Percentiles rank a stretch among this genome's conserved stretches.
Evolutionary conservation across 805 yeast species (phyloP).

Genomic region (Yarrowia sp.): DNA sequence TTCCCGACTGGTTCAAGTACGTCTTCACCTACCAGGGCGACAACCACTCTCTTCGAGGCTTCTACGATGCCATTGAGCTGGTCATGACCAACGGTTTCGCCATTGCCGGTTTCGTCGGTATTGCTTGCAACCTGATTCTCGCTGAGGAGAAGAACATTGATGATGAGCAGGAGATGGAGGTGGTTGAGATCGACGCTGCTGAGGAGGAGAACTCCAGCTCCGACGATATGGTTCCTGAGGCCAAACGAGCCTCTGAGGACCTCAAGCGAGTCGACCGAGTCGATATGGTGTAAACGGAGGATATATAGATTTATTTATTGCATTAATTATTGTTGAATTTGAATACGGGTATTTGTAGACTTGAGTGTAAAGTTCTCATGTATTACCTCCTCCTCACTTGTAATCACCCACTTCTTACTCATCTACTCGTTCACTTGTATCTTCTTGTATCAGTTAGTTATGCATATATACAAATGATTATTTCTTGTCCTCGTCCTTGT

Average conservation of each 20-base stretch:
- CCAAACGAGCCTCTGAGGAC: conserved; percentile 26
- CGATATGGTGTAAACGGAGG: not conserved
- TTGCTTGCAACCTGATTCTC: conserved; percentile 65
- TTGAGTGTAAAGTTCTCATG: too few relatives aligned
- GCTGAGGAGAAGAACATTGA: conserved; percentile 57
- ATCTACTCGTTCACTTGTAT: too few relatives aligned
- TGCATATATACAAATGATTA: conserved; percentile 29
- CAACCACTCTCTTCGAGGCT: conserved; percentile 64
- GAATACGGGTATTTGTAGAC: not conserved
- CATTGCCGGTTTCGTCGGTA: conserved; percentile 68
- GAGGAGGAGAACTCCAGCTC: conserved; percentile 21
- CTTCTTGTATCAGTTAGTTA: conserved; percentile 6
- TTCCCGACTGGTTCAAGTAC: conserved; percentile 66
- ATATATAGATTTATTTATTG: conserved; percentile 30
- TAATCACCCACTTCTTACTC: too few relatives aligned
- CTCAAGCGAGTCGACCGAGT: conserved; percentile 9
- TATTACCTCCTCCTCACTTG: too few relatives aligned
- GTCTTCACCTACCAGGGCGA: conserved; percentile 71
- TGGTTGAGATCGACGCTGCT: conserved; percentile 32
- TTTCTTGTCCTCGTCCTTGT: conserved; percentile 17
- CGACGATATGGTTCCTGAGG: conserved; percentile 22
- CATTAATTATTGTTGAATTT: conserved; percentile 17
- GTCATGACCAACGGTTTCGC: conserved; percentile 80
- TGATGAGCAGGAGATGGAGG: conserved; percentile 40
- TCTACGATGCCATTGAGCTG: conserved; percentile 69